Percentiles rank a stretch among this genome's conserved stretches.
Conservation (phyloP, 2,329 filamentous ascomycete genomes). For the Biscogniauxia marginata region DNA sequence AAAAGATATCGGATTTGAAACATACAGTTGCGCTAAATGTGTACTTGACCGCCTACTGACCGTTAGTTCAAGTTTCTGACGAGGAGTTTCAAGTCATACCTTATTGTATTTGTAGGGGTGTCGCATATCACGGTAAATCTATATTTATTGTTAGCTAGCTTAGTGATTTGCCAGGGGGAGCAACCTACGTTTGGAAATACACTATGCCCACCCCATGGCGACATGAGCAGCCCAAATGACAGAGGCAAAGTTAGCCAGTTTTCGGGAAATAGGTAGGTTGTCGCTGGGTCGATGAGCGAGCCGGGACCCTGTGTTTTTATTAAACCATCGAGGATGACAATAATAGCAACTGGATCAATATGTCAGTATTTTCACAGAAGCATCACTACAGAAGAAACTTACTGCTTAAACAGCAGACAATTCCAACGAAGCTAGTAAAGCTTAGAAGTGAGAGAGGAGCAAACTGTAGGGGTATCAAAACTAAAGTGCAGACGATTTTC, state of each 20-base stretch:
- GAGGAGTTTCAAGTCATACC: slow-evolving; percentile 8
- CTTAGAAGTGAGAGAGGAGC: slow-evolving; percentile 80
- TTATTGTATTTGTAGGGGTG: slow-evolving; percentile 74
- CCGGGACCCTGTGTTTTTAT: slow-evolving; percentile 77
- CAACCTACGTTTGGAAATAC: slow-evolving; percentile 72
- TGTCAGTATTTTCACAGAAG: slow-evolving; percentile 8
- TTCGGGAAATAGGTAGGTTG: slow-evolving; percentile 76
- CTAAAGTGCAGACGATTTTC: slow-evolving; percentile 79
- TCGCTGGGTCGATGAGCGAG: slow-evolving; percentile 76
- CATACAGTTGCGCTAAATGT: slow-evolving; percentile 83
- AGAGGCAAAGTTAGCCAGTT: slow-evolving; percentile 87
- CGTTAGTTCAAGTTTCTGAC: slow-evolving; percentile 13
- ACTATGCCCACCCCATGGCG: slow-evolving; percentile 61
- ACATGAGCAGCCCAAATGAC: slow-evolving; percentile 88
- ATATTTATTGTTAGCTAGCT: slow-evolving; percentile 11
- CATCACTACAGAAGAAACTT: slow-evolving; percentile 40
- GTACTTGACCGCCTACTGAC: slow-evolving; percentile 64
- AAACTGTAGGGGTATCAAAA: slow-evolving; percentile 81
- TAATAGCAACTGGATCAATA: slow-evolving; percentile 64
- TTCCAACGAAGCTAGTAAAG: slow-evolving; percentile 90
- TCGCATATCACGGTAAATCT: slow-evolving; percentile 63
- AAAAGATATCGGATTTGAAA: background rate
- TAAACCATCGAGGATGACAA: slow-evolving; percentile 83
- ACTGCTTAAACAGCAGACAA: slow-evolving; percentile 86
- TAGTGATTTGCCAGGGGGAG: background rate